Base-by-base conservation (phyloP, 768 basidiomycete species). In the Russula emetica region DNA sequence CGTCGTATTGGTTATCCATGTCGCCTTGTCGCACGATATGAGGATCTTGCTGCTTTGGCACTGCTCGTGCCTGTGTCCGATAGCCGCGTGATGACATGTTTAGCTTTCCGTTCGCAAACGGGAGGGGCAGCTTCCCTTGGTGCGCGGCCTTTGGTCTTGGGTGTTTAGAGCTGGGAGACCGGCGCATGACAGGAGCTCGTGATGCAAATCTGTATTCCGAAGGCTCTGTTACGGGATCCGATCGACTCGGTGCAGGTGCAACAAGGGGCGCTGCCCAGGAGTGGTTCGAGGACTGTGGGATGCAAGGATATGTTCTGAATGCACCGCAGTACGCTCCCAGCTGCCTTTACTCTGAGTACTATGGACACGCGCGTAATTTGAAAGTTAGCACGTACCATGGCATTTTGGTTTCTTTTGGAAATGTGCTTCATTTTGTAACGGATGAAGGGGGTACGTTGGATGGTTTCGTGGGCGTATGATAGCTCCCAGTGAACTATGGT, bases 131-230 rank as follows among this genome's bases (percentile, higher is more conserved):
- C 36, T 60, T 28, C 16, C 49, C n/a, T 28, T 47, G 49, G 16
- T 45, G 30, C 40, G 59, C 20, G 16, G 32, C 28, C 24, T 51
- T 60, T 13, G 38, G 16, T 45, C 26, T 61, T 24, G 40, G 34
- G 24, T 50, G 28, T 34, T 56, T 64, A 20, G 40, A 44, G 36
- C 54, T 11, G 45, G 58, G 59, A 28, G 59, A 57, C 40, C 64
- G 54, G 14, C 59, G 58, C 3, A 61, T 55, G 26, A 61, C 49
- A 22, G 64, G 64, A 24, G 64, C 64, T 13, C 60, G 50, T 2
- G 64, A 56, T 22, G 64, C 64, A 28, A 65, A 65, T 34, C 24
- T 51, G 34, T 65, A 65, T 24, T 40, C 32, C 22, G 64, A 52
- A 14, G 64, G 59, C 54, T 65, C 30, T 11, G 45, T 16, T 14